phyloP scores from a whole-genome alignment of 148 eudicot species.

The Rhododendron henanense region DNA sequence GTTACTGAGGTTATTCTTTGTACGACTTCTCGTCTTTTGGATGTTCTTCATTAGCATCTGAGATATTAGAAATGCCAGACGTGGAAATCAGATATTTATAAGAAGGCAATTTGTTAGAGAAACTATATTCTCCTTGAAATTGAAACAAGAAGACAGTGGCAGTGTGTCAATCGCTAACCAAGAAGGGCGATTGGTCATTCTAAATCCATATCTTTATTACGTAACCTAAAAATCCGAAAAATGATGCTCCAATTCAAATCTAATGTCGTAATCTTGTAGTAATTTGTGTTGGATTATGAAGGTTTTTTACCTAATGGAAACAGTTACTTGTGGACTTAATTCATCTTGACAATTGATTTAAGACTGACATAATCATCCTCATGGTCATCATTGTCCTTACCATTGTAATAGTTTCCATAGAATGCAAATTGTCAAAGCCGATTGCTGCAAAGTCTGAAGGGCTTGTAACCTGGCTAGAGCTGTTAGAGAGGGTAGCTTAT shows the following conservation, averaged over 20 bases:
- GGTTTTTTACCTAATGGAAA: background rate
- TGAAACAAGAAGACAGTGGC: background rate
- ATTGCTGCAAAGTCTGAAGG: background rate
- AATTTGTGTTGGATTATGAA: background rate
- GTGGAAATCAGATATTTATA: background rate
- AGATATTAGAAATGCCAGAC: background rate
- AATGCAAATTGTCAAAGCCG: background rate
- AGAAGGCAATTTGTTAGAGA: background rate
- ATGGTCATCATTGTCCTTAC: background rate
- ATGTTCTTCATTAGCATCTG: background rate
- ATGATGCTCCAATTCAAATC: background rate
- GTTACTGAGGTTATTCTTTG: background rate
- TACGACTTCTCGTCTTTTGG: background rate
- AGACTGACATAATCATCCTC: background rate
- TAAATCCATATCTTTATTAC: background rate
- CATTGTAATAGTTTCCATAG: background rate
- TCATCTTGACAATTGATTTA: background rate
- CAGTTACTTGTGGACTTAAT: background rate
- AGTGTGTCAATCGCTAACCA: background rate
- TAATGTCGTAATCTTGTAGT: background rate
- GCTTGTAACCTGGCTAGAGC: background rate
- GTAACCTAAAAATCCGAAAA: background rate
- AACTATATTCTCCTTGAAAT: background rate
- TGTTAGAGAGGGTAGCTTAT: background rate
- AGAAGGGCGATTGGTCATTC: background rate